Evolutionary conservation across 2,329 filamentous ascomycete genomes (phyloP).

Genomic region (Botrytis elliptica): DNA sequence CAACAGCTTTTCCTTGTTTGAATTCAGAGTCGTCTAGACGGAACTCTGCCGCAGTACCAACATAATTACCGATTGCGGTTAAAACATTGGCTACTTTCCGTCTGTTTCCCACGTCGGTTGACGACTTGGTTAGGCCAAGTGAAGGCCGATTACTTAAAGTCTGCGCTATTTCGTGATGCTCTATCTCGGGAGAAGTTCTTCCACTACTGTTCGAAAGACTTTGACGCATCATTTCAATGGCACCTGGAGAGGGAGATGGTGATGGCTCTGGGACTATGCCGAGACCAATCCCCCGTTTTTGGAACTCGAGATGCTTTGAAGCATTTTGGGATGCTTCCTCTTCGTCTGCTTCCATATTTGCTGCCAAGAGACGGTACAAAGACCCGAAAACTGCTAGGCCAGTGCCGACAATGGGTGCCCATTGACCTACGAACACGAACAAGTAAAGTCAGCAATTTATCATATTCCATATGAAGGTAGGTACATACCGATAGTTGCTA

Average conservation of each 20-base stretch:
- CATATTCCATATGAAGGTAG: conserved; percentile 2
- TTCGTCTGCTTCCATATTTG: conserved; percentile 22
- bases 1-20: conserved; percentile 45
- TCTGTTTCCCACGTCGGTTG: conserved; percentile 38
- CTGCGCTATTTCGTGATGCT: background rate
- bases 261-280: conserved; percentile 12
- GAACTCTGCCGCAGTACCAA: conserved; percentile 50
- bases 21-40: conserved; percentile 51
- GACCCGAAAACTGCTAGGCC: conserved; percentile 58
- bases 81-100: conserved; percentile 47
- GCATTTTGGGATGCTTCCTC: conserved; percentile 8
- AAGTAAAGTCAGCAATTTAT: conserved; percentile 36
- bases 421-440: conserved; percentile 48
- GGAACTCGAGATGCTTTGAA: conserved; percentile 18
- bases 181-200: conserved; percentile 20
- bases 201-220: conserved; percentile 22
- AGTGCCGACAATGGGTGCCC: conserved; percentile 60
- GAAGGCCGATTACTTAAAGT: background rate
- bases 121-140: background rate
- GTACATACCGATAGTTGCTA: conserved; percentile 56
- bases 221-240: conserved; percentile 4
- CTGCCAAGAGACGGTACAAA: conserved; percentile 50
- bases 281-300: background rate
- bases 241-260: conserved; percentile 11
- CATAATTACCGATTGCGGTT: conserved; percentile 44